Conservation (phyloP, 2,329 filamentous ascomycete species). For the Colletotrichum sp. region DNA sequence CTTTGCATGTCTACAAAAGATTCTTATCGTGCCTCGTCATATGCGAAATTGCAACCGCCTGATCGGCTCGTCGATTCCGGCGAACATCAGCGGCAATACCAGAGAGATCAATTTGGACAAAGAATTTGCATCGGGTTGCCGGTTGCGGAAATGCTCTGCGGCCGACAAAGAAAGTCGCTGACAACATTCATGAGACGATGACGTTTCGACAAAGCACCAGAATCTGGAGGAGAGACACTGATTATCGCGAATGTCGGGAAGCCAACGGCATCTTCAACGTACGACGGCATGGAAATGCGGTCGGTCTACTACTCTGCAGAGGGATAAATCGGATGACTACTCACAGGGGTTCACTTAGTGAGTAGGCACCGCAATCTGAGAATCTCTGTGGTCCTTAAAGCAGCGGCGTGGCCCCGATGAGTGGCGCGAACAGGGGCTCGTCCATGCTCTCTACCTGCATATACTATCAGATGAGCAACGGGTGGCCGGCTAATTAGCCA, state of each 20-base stretch:
- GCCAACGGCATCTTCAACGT: background rate
- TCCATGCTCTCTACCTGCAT: background rate
- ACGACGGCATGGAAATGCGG: background rate
- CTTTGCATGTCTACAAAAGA: background rate
- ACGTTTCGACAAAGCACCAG: background rate
- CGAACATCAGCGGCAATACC: background rate
- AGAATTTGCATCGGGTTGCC: background rate
- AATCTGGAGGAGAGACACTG: background rate
- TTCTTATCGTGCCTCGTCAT: background rate
- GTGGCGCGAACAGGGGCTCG: constrained; percentile 5
- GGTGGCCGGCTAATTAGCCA: background rate
- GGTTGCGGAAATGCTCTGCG: background rate
- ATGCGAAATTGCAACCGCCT: background rate
- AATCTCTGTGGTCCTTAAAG: background rate
- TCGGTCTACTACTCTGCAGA: background rate
- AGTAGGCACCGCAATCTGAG: background rate
- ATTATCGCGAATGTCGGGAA: background rate
- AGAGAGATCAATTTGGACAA: background rate
- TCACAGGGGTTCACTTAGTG: background rate
- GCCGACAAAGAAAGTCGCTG: background rate
- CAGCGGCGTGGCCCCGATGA: background rate
- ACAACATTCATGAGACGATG: background rate
- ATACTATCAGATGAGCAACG: background rate
- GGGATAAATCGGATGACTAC: background rate
- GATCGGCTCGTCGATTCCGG: background rate